Base-by-base conservation (phyloP, 1,139 yeast genomes). In the Magnusiomyces fungicola region DNA sequence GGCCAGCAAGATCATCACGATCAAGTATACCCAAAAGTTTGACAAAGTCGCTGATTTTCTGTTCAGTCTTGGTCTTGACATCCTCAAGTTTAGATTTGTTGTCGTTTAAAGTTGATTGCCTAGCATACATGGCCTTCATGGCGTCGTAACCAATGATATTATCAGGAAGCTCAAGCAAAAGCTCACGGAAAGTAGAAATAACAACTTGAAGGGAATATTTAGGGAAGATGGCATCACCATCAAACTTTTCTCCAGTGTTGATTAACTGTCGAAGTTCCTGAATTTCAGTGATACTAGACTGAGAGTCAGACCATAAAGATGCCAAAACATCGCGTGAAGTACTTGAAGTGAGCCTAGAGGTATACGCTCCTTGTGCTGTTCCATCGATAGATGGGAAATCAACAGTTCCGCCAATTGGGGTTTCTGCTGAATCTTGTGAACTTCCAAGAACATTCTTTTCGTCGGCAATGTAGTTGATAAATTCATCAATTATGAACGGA, bases 101-200 rank as follows among this genome's bases (percentile, higher is more conserved):
- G 9, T 32, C n/a, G 16, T 32, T 5, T 10, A 6, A 9, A 3
- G 19, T n/a, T 43, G 39, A 45, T 22, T 32, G 78, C 58, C 78
- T 76, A 33, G 67, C 64, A 61, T 85, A 87, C 36, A 86, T 69
- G 2, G 81, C 74, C 60, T 79, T 79, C 56, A 85, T 72, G 50
- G 83, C 69, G 59, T 86, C 92, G 60, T 81, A 83, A 1, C 95
- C 81, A 12, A 89, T 77, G 33, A 88, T 66, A 0, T 95, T 81
- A 56, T 84, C 90, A 0, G 96, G 96, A 47, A 89, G 72, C 63
- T 89, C 96, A 62, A 87, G 70, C 29, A 89, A 70, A 63, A 82
- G 87, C 45, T 86, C 72, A 58, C 84, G 83, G 53, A 89, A 71
- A 1, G 81, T 77, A 52, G 83, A 80, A 1, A 89, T 79, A 16